A percentile compares a stretch with the other conserved stretches of the same genome.
These are phyloP conservation scores for Cercis canadensis DNA, from an alignment of 306 rosid species.

Conservation along the genomic window DNA sequence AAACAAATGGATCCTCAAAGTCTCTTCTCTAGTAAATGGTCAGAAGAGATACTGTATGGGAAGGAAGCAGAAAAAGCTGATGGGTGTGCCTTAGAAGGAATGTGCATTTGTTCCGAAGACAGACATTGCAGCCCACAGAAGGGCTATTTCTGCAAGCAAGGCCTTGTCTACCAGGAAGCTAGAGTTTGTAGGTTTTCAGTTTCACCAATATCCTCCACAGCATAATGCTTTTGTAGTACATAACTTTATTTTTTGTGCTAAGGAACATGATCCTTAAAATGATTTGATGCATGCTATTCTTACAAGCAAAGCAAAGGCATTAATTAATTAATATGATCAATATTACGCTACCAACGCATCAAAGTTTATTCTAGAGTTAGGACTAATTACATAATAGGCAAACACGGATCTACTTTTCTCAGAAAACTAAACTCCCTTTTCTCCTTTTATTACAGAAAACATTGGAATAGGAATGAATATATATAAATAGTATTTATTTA, in stretches of 20 bases:
- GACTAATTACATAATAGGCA: no score
- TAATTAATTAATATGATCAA: neutral
- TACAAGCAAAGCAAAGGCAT: neutral
- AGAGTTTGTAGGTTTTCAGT: constrained; percentile 65
- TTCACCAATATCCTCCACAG: constrained; percentile 17
- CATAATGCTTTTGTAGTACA: constrained; percentile 30
- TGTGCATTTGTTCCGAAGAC: constrained; percentile 61
- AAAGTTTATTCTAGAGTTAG: constrained; percentile 29
- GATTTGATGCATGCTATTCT: constrained; percentile 8
- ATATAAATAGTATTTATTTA: no score
- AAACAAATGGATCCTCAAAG: constrained; percentile 60
- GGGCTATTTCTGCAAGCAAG: constrained; percentile 60
- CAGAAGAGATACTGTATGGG: constrained; percentile 65
- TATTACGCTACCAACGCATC: neutral
- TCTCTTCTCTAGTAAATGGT: constrained; percentile 70
- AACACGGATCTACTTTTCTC: no score
- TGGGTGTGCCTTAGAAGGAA: constrained; percentile 82
- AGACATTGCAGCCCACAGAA: constrained; percentile 70
- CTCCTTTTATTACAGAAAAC: no score
- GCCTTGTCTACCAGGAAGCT: constrained; percentile 66
- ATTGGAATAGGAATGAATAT: no score
- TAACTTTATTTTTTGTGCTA: constrained; percentile 9
- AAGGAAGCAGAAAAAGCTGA: constrained; percentile 46
- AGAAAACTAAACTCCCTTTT: no score
- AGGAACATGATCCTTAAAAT: neutral